Base-by-base conservation (phyloP, 2,329 filamentous ascomycete species). In the Aspergillus fructus region DNA sequence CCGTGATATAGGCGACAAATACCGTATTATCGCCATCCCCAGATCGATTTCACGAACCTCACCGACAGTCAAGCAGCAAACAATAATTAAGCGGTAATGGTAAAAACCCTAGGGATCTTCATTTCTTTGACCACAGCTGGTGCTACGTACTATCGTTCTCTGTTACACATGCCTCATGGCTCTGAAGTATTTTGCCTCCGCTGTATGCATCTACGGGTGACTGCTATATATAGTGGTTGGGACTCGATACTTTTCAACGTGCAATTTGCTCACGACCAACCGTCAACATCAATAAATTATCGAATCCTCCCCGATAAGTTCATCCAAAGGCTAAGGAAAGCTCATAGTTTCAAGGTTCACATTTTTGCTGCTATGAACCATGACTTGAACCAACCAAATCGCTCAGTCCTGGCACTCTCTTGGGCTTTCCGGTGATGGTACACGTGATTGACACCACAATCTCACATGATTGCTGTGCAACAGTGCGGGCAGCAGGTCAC, bases 121-220 rank as follows among this genome's bases (percentile, higher is more conserved):
- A 15, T n/a, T 27, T 27, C 41, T 53, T 46, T 23, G 24, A n/a
- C 17, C 12, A 17, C 37, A 5, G 39, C 40, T 46, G 17, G 40
- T 40, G 42, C 23, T 24, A 40, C 34, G 34, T n/a, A 21, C n/a
- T 13, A 4, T 15, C 12, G 5, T 24, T 53, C 33, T 45, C 17
- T 17, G 51, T 47, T 53, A 53, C 51, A 53, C 50, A 53, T 34
- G 23, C 50, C 42, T 46, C 41, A 39, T 53, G 41, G 50, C 41
- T 34, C 19, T 34, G 21, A 21, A 21, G 21, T 21, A 6, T 24
- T 41, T 40, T 3, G n/a, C 41, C 43, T 53, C 34, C 51, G 34
- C 13, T 48, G 33, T 30, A 48, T 48, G 42, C 42, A 24, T n/a
- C 2, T 15, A n/a, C n/a, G 40, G 19, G 19, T 47, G 43, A 5